Conservation (phyloP, 768 basidiomycete genomes). For the Cystofilobasidium macerans region DNA sequence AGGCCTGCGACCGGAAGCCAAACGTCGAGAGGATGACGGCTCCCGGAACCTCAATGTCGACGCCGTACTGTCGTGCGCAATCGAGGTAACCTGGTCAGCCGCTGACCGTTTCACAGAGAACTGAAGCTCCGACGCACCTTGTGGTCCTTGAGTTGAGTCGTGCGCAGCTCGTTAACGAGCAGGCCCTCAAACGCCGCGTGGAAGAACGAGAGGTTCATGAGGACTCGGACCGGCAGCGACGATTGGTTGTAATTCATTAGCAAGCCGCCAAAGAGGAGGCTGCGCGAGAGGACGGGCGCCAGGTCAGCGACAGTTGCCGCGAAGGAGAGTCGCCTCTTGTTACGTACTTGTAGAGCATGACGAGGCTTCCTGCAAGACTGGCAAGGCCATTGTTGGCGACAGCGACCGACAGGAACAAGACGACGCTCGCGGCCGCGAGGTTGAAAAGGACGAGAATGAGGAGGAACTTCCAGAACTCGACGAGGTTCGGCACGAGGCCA, state of each 20-base stretch:
- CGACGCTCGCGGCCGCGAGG: conserved; percentile 82
- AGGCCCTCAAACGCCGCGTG: conserved; percentile 96
- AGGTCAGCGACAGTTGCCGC: neutral
- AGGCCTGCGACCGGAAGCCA: conserved; percentile 77
- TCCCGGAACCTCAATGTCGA: conserved; percentile 91
- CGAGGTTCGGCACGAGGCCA: conserved; percentile 80
- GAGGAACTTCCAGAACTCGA: conserved; percentile 96
- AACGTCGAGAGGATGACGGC: conserved; percentile 91
- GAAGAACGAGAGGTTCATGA: conserved; percentile 91
- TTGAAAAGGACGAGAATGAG: conserved; percentile 93
- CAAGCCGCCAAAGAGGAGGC: conserved; percentile 86
- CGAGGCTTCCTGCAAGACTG: conserved; percentile 80
- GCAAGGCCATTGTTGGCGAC: conserved; percentile 79
- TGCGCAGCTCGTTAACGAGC: conserved; percentile 92
- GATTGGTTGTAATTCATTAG: conserved; percentile 88
- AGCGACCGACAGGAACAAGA: conserved; percentile 78
- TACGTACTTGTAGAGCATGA: conserved; percentile 96
- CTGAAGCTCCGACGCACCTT: conserved; percentile 51
- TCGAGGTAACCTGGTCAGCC: neutral
- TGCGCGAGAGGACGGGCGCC: conserved; percentile 35
- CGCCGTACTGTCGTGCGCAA: conserved; percentile 61
- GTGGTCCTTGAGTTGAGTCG: conserved; percentile 80
- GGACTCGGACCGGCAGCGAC: conserved; percentile 59
- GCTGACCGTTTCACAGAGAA: neutral
- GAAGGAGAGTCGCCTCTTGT: too few species aligned